A percentile compares a stretch with the other conserved stretches of the same genome.
Evolutionary conservation across 2,329 filamentous ascomycete genomes (phyloP).

Genomic region (Emericellopsis cladophorae): DNA sequence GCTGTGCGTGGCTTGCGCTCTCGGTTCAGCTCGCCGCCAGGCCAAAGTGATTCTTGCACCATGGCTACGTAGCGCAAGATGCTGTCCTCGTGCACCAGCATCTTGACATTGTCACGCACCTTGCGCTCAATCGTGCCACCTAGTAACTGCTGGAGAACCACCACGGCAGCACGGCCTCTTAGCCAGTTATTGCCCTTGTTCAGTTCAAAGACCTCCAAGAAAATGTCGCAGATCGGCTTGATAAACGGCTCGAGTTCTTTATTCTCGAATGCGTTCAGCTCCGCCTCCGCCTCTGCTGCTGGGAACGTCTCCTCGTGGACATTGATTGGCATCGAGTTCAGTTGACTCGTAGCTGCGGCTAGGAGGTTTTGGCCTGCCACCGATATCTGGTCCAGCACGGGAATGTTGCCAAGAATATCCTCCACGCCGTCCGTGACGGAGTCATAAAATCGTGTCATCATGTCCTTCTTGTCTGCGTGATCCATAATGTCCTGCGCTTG

Average conservation of each 20-base stretch:
- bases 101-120: constrained; percentile 71
- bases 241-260: constrained; percentile 88
- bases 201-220: constrained; percentile 88
- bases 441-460: constrained; percentile 90
- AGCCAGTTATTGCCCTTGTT: constrained; percentile 97
- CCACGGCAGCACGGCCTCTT: constrained; percentile 85
- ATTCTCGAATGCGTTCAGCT: constrained; percentile 85
- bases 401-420: constrained; percentile 91
- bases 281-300: constrained; percentile 76
- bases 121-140: constrained; percentile 95
- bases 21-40: constrained; percentile 44
- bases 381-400: constrained; percentile 87
- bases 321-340: constrained; percentile 40
- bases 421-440: constrained; percentile 97
- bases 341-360: constrained; percentile 57
- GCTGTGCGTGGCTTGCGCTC: constrained; percentile 44
- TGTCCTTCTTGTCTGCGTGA: constrained; percentile 62
- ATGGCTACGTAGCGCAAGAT: constrained; percentile 64
- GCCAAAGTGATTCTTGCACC: constrained; percentile 73
- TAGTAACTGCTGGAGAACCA: constrained; percentile 89
- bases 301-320: constrained; percentile 35
- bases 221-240: constrained; percentile 95
- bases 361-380: constrained; percentile 85
- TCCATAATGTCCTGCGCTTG: constrained; percentile 44
- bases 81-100: constrained; percentile 64